Percentiles rank a stretch among this genome's conserved stretches.
These are phyloP conservation scores for Fusarium verticillioides DNA, from an alignment of 2,329 filamentous ascomycete genomes.

Conservation along the genomic window DNA sequence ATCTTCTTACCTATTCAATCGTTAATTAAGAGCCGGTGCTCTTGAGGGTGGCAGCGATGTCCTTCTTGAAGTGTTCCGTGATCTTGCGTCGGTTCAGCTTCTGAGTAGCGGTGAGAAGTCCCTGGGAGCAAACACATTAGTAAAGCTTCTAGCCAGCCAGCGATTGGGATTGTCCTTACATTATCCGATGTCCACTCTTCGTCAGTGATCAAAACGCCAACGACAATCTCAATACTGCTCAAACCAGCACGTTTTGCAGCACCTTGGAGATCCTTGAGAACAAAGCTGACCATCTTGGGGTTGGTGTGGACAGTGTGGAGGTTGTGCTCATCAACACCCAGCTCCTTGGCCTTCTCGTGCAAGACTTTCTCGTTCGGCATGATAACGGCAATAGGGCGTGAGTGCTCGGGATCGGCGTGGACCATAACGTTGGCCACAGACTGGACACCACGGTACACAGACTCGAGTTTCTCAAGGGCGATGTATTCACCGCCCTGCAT, in stretches of 20 bases:
- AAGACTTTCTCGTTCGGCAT: conserved; percentile 73
- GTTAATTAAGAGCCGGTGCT: conserved; percentile 35
- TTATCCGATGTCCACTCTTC: conserved; percentile 90
- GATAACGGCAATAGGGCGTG: conserved; percentile 85
- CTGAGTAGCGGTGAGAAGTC: conserved; percentile 70
- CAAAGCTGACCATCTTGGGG: conserved; percentile 69
- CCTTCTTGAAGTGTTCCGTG: conserved; percentile 61
- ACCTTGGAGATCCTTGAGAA: conserved; percentile 75
- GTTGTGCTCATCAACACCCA: conserved; percentile 73
- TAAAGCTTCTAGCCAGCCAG: not conserved
- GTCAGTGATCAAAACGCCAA: conserved; percentile 80
- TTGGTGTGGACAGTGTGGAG: conserved; percentile 77
- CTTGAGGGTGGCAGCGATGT: conserved; percentile 60
- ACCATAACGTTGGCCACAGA: conserved; percentile 89
- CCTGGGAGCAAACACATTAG: conserved; percentile 53
- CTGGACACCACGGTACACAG: conserved; percentile 84
- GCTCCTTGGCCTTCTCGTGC: conserved; percentile 66
- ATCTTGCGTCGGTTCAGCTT: conserved; percentile 68
- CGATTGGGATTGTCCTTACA: conserved; percentile 64
- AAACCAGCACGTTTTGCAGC: conserved; percentile 75
- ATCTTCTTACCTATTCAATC: conserved; percentile 4
- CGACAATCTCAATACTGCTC: conserved; percentile 76
- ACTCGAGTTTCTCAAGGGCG: conserved; percentile 94
- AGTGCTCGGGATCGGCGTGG: conserved; percentile 79
- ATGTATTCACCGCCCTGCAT: conserved; percentile 96